Base-by-base conservation (phyloP, 768 basidiomycete genomes). In the Boletus rubescentipes region DNA sequence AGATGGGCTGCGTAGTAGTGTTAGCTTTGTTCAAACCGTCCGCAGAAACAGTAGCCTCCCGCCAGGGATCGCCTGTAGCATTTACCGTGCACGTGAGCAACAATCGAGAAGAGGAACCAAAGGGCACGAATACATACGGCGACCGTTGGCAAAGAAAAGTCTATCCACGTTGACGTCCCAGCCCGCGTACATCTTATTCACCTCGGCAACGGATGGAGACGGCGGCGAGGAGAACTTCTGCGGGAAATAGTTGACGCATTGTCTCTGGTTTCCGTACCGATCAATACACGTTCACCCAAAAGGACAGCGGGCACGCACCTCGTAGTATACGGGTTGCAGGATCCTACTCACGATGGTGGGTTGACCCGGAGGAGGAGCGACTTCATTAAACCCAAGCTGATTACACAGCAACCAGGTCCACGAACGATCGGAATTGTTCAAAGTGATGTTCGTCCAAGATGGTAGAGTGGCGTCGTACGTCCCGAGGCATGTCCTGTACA, bases 371-470 rank as follows among this genome's bases (percentile, higher is more conserved):
- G 77, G 77, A 4, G 77, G 75, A 30, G 75, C 70, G 11, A 67
- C 73, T 54, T 71, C 70, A 57, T 62, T 72, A 54, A 57, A 87
- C 26, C 88, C 87, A 2, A 89, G 77, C 71, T 89, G 79, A 60
- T 86, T 87, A 64, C 88, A 89, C 4, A 84, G 79, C 61, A 87
- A 81, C 88, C 87, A 90, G 53, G 73, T 68, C 87, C 87, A 90
- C 3, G 87, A 87, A 20, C 87, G 78, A 7, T 55, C 60, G 0
- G 74, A 55, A 56, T 89, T 83, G 65, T 87, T 72, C 35, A 89
- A 67, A 5, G 73, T 67, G 2, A 74, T 83, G 55, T 85, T 72
- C 12, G 83, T 84, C 70, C 75, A 91, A 66, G 63, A 80, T 2
- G 66, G 46, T 45, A 63, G 57, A 14, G 56, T 72, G 3, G 73